Base-by-base conservation (phyloP, 2,329 filamentous ascomycete species). In the Calonectria ilicicola region DNA sequence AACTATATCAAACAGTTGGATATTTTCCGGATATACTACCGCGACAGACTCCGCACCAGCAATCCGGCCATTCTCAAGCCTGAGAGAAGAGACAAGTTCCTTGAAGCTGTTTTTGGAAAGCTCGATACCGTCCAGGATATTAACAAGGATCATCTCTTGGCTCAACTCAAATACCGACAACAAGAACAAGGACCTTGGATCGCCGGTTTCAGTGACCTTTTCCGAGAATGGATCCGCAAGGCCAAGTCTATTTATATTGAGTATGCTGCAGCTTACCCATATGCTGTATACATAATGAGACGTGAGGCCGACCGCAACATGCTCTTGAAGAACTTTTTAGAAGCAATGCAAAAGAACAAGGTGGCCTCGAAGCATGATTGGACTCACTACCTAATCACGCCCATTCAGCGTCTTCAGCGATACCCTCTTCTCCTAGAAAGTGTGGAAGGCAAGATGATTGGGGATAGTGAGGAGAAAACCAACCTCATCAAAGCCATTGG, bases 211-310 rank as follows among this genome's bases (percentile, higher is more conserved):
- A 98, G 96, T 81, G 97, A 98, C 80, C 95, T 99, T 63, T 98
- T 99, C 87, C 90, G 97, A 71, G 97, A 99, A 85, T 99, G 97
- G 97, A 98, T 98, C 74, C 91, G 97, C 75, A 98, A 98, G 83
- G 97, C 97, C 38, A 95, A 93, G 83, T 87, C 90, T 2, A 93
- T 95, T 14, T 99, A 98, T 82, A 92, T 98, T 73, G 95, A 98
- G 71, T 99, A 98, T 83, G 96, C 96, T 46, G 93, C 93, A 1
- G 92, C 92, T 0, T 98, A 97, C 78, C 96, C 96, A 0, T 92
- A 93, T 71, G 96, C 97, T 1, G 93, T 92, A 44, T 96, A 94
- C 81, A 87, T 96, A 66, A 91, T 99, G 21, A 93, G 95, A 66
- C 94, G 93, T 81, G 97, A 99, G 84, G 89, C 93, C 1, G 93